Conservation (phyloP, 2,329 filamentous ascomycete species). For the Hirsutella minnesotensis region DNA sequence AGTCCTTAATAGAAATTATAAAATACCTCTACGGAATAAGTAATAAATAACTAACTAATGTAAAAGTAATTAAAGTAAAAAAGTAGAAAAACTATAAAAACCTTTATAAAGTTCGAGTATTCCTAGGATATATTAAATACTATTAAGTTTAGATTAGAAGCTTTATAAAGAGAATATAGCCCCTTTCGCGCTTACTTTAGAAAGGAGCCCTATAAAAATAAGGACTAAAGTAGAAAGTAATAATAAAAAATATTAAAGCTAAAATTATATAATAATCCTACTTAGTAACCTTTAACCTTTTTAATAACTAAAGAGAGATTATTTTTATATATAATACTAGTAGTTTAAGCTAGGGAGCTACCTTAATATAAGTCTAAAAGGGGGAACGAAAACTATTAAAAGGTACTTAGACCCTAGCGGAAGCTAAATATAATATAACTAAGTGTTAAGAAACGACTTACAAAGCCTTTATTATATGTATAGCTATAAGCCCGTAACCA, state of each 20-base stretch:
- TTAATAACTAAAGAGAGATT: neutral
- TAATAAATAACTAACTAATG: neutral
- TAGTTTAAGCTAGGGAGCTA: neutral
- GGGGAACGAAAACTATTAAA: neutral
- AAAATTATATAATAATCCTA: neutral
- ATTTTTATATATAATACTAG: neutral
- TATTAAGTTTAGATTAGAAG: neutral
- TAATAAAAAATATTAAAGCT: neutral
- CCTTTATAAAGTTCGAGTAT: neutral
- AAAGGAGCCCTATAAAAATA: neutral
- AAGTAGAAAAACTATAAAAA: neutral
- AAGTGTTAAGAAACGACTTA: too few relatives aligned
- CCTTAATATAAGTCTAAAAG: neutral
- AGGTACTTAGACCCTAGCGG: neutral
- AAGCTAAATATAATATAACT: neutral
- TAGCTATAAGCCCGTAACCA: too few relatives aligned
- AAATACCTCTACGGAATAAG: neutral
- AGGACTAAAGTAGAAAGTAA: neutral
- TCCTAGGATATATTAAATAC: neutral
- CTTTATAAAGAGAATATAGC: neutral
- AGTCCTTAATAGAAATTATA: constrained; percentile 4
- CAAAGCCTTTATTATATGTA: too few relatives aligned
- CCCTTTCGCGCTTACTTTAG: neutral
- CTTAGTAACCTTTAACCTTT: neutral
- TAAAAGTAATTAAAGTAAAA: too few relatives aligned